These are phyloP conservation scores for Urochloa ruziziensis DNA, from an alignment of 176 grass and related monocot genomes.

Conservation along the genomic window DNA sequence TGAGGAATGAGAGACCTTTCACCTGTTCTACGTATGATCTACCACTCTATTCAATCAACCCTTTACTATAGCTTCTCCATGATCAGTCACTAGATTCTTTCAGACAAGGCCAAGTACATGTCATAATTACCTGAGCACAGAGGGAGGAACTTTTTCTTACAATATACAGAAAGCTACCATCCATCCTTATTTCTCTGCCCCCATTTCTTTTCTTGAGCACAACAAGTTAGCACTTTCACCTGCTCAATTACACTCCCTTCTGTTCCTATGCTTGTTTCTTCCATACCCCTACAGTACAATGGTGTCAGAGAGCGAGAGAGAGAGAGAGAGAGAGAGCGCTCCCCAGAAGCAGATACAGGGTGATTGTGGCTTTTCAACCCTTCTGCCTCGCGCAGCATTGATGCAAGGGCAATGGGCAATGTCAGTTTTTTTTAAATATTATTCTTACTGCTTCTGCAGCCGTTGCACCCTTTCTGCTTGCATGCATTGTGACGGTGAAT, in stretches of 20 bases:
- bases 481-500: background rate
- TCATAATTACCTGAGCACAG: constrained; percentile 15
- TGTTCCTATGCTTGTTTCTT: constrained; percentile 55
- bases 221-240: constrained; percentile 24
- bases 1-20: background rate
- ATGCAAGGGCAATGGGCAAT: constrained; percentile 26
- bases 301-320: background rate
- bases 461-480: too few relatives aligned
- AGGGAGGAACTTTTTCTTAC: background rate
- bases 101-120: constrained; percentile 19
- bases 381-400: constrained; percentile 25
- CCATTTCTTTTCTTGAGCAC: constrained; percentile 19
- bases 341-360: constrained; percentile 24
- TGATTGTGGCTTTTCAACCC: constrained; percentile 42
- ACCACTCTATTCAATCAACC: background rate
- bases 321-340: background rate
- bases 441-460: constrained; percentile 14
- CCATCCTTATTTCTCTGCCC: constrained; percentile 21
- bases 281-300: background rate
- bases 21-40: background rate
- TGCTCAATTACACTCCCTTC: constrained; percentile 33
- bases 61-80: constrained; percentile 33
- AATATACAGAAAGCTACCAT: background rate
- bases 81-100: constrained; percentile 48
- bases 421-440: constrained; percentile 27